Evolutionary conservation across 768 basidiomycete species (phyloP), one percentile per base, ranked within the genome.

Genomic region (Trichaptum fuscoviolaceum): DNA sequence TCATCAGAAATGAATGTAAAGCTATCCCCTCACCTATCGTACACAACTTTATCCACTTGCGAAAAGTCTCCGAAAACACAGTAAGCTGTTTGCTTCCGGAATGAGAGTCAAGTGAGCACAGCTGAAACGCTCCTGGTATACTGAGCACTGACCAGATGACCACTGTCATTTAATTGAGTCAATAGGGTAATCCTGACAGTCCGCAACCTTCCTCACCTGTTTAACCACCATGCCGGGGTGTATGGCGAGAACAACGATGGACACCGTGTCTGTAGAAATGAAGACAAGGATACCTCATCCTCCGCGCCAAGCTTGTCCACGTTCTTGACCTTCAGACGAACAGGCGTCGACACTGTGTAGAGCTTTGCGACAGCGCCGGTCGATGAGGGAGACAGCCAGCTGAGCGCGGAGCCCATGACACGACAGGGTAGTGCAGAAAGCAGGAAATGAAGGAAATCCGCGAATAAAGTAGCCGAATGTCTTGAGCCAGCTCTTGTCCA

Each of bases 31-130:
- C 15, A 67, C 69, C 69, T 66, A 25, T 70, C 69, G 63, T 70
- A 70, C 2, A 62, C 62, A 20, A 70, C 60, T 20, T 66, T 59
- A 57, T 70, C 68, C 17, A 70, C 34, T 23, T 64, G 30, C 27
- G 68, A 66, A 52, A 70, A 70, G 57, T 70, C 68, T 7, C 69
- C 69, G n/a, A 63, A 12, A 5, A 69, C 69, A 63, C 62, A 69
- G 63, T 70, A 70, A 18, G 35, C 42, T 4, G 69, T 70, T 59
- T 70, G 69, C 42, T 52, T 52, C 42, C 42, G 42, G 42, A 52
- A 52, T 52, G 42, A 36, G 35, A 52, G 42, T 52, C 42, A 52
- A 52, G 42, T 52, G 42, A 52, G 42, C 42, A 20, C 3, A 52
- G 12, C 20, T 52, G 42, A 52, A 52, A 20, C 42, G 20, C 20